Evolutionary conservation across 495 filamentous ascomycete genomes (phyloP).

Genomic region (Rhizodiscina lignyota): DNA sequence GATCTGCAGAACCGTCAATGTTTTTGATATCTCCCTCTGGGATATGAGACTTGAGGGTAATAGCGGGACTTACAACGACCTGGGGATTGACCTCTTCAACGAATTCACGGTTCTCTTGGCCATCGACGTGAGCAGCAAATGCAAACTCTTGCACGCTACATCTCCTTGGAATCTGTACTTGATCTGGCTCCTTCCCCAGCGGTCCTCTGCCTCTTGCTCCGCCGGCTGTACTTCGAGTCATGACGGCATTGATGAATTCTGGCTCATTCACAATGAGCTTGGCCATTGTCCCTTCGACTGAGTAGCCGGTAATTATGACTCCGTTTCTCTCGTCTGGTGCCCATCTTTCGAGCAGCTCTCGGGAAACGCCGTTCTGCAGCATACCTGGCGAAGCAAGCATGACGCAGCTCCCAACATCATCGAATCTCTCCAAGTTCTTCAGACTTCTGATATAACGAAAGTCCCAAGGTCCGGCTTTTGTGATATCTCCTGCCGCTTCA

Average conservation of each 20-base stretch:
- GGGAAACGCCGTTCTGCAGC: conserved; percentile 86
- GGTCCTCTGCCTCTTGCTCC: conserved; percentile 32
- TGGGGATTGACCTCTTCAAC: conserved; percentile 83
- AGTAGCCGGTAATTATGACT: conserved; percentile 93
- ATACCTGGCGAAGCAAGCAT: conserved; percentile 97
- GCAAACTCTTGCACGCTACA: conserved; percentile 85
- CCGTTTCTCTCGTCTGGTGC: conserved; percentile 90
- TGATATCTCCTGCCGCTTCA: conserved; percentile 51
- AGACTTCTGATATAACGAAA: conserved; percentile 81
- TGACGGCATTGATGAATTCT: conserved; percentile 80
- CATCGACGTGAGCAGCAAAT: conserved; percentile 94
- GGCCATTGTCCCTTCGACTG: conserved; percentile 96
- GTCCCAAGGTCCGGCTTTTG: conserved; percentile 80
- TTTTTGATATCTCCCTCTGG: neutral
- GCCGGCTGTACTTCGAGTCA: conserved; percentile 47
- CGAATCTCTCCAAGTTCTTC: conserved; percentile 84
- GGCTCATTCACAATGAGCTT: conserved; percentile 87
- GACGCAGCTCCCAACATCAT: conserved; percentile 88
- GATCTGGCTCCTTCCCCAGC: conserved; percentile 43
- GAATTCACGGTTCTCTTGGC: conserved; percentile 85
- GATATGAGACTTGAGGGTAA: too few relatives aligned
- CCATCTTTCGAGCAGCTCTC: conserved; percentile 88
- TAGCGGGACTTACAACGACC: conserved; percentile 58
- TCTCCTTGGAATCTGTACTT: conserved; percentile 79
- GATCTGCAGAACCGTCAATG: conserved; percentile 34